Evolutionary conservation across 495 filamentous ascomycete genomes (phyloP), one percentile per base, ranked within the genome.

Genomic region (Xylaria scruposa): DNA sequence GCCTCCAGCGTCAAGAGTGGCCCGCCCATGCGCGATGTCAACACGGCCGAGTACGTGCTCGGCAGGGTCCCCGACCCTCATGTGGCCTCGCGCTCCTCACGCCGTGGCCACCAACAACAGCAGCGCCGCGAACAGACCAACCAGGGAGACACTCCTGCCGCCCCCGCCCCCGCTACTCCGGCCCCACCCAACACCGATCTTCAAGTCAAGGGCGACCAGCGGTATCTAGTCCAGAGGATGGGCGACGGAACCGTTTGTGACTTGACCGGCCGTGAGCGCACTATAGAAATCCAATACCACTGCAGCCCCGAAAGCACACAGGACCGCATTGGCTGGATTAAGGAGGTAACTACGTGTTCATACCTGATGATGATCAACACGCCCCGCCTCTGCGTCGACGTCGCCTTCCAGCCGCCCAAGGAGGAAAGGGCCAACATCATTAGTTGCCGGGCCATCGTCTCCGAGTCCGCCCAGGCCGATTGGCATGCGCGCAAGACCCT

Each of bases 291-390:
- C 10, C 82, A 94, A 83, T 99, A 95, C 79, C 96, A 99, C 81
- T 99, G 96, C 83, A 90, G 93, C 74, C 93, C 95, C 1, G 90
- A 93, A 72, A 74, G 83, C 15, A 89, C 87, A 7, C 83, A 87
- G 24, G 95, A 98, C 80, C 90, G 91, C 9, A 98, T 98, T 73
- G 92, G 91, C 58, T 94, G 92, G 88, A 97, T 99, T 83, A 99
- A 99, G 77, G 96, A 99, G 78, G 87, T 97, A 5, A 91, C 91
- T 10, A 98, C 94, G 10, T 99, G 96, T 82, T 91, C 93, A 29
- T 99, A 99, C 74, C 83, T 98, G 53, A 97, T 99, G 94, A 89
- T 97, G 1, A 90, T 99, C 64, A 92, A 98, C 78, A 99, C 96
- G 0, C 94, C 96, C 3, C 89, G 95, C 1, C 89, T 99, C 56